A percentile compares a stretch with the other conserved stretches of the same genome.
These are phyloP conservation scores for Pseudogymnoascus sp. DNA, from an alignment of 2,329 filamentous ascomycete genomes.

Conservation along the genomic window DNA sequence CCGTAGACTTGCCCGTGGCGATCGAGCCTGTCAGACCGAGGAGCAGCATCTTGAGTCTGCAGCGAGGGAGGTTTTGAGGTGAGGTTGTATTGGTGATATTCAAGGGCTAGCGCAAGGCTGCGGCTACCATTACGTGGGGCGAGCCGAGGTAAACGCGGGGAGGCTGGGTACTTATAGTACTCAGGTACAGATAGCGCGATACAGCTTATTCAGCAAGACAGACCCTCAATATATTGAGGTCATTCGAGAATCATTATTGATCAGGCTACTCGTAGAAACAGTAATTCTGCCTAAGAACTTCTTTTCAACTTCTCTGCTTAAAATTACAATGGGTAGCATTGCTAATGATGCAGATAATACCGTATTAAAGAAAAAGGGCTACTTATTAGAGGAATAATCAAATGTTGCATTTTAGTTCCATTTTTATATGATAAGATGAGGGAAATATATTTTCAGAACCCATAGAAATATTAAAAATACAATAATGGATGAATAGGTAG, in stretches of 20 bases:
- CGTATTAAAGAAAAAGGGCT: too few species aligned
- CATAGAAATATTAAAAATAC: too few species aligned
- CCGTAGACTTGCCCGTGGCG: conserved; percentile 95
- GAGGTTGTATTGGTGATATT: neutral
- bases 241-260: neutral
- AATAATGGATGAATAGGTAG: too few species aligned
- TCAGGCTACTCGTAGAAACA: neutral
- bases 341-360: too few species aligned
- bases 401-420: too few species aligned
- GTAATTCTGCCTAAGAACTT: too few species aligned
- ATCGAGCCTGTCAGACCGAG: conserved; percentile 96
- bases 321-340: neutral
- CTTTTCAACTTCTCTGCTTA: neutral
- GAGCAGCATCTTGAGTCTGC: conserved; percentile 60
- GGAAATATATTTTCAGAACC: too few species aligned
- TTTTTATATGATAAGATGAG: too few species aligned
- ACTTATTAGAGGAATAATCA: neutral
- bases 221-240: too few species aligned
- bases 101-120: neutral
- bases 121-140: neutral
- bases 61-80: neutral
- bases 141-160: neutral
- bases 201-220: neutral
- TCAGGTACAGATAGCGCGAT: neutral
- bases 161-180: too few species aligned